Base-by-base conservation (phyloP, 345 rosid genomes). In the Eutrema yunnanense region DNA sequence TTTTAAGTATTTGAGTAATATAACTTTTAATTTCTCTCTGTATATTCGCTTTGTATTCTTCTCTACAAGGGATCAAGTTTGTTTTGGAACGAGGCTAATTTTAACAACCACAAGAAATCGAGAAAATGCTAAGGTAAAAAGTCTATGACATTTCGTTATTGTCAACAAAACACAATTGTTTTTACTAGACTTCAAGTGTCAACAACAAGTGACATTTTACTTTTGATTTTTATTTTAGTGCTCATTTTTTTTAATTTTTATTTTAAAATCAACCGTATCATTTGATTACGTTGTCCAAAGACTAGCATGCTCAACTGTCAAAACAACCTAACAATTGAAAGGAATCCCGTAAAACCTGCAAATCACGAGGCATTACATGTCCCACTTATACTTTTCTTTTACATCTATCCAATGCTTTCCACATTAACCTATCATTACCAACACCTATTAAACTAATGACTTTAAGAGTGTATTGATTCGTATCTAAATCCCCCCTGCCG, bases 341-440 rank as follows among this genome's bases (percentile, higher is more conserved):
- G 66, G 78, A 57, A 66, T 67, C 78, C 78, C 67, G 53, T 67
- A 67, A 50, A 66, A 74, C 61, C 47, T 30, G 78, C 32, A 74
- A 74, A 74, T 67, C 73, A 74, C 62, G 78, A 67, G 67, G 56
- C 41, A 54, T 54, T 54, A 48, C 46, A 66, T 74, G 62, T 12
- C 73, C 66, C 78, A 49, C 52, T 26, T 73, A n/a, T 52, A 62
- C 71, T 52, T 53, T 64, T n/a, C 34, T 30, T 62, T 29, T 52
- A 32, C 37, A 37, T 12, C 48, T 41, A 36, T 30, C 68, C 47
- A 10, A 73, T 54, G 50, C 65, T 56, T 65, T 67, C 67, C 73
- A 74, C 78, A n/a, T 33, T 26, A 40, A 51, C 73, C 73, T 67
- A 74, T 66, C 78, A 74, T 74, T 42, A 59, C 71, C 38, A 50